These are phyloP conservation scores for Lachnellula willkommii DNA, from an alignment of 2,329 filamentous ascomycete species.

Conservation along the genomic window DNA sequence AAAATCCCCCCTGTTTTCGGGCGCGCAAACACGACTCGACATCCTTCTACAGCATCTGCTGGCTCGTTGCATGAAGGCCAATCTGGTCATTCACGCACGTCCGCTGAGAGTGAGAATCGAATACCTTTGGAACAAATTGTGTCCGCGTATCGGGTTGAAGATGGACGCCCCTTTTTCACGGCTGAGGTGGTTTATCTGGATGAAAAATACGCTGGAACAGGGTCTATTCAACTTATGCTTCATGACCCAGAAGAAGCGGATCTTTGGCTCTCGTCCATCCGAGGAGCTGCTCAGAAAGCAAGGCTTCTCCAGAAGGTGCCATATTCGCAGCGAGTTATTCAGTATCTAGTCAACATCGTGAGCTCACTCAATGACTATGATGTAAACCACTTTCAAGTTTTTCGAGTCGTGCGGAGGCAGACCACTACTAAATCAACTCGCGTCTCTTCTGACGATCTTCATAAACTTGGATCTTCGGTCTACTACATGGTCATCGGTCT, in stretches of 20 bases:
- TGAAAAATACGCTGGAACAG: conserved; percentile 55
- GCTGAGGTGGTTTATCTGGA: conserved; percentile 65
- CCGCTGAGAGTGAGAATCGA: conserved; percentile 47
- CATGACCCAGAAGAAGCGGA: conserved; percentile 60
- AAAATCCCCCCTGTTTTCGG: conserved; percentile 39
- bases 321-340: conserved; percentile 54
- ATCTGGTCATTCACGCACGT: conserved; percentile 41
- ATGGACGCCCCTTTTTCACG: conserved; percentile 60
- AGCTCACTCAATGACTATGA: conserved; percentile 66
- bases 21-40: conserved; percentile 43
- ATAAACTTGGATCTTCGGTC: conserved; percentile 58
- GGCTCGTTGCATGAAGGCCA: conserved; percentile 58
- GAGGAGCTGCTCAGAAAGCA: conserved; percentile 52
- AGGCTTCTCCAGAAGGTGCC: conserved; percentile 46
- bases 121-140: conserved; percentile 62
- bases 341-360: conserved; percentile 56
- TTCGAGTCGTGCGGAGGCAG: conserved; percentile 62
- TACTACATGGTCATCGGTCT: conserved; percentile 65
- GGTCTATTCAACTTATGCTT: conserved; percentile 59
- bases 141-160: conserved; percentile 61
- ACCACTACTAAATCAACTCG: conserved; percentile 46
- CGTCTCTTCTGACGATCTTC: conserved; percentile 60
- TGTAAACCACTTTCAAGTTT: conserved; percentile 60
- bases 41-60: conserved; percentile 53
- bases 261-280: conserved; percentile 58